These are phyloP conservation scores for Ceratocystis ficicola DNA, from an alignment of 2,329 filamentous ascomycete genomes.

Conservation along the genomic window DNA sequence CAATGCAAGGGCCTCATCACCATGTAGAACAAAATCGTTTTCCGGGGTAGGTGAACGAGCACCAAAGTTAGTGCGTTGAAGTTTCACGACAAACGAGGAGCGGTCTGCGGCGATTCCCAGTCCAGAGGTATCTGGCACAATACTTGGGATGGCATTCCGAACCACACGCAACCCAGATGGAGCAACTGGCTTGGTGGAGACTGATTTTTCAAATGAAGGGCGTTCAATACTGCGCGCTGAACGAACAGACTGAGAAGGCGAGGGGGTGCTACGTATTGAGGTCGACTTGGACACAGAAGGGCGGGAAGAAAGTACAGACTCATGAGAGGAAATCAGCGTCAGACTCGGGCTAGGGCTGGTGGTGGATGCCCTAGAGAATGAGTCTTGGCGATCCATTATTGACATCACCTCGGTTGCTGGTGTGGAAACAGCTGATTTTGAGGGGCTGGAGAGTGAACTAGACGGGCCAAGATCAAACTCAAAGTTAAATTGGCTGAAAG, in stretches of 20 bases:
- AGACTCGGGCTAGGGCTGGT: constrained; percentile 18
- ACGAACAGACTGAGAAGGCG: constrained; percentile 19
- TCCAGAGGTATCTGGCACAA: constrained; percentile 12
- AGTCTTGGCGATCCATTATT: constrained; percentile 5
- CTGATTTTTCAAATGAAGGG: constrained; percentile 19
- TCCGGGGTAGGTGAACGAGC: constrained; percentile 18
- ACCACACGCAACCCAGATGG: constrained; percentile 21
- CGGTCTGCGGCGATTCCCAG: constrained; percentile 7
- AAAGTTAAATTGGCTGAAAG: constrained; percentile 22
- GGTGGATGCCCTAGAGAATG: constrained; percentile 15
- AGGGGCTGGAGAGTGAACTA: not conserved
- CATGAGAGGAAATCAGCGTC: constrained; percentile 11
- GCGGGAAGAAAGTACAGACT: constrained; percentile 18
- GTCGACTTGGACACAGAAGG: constrained; percentile 17
- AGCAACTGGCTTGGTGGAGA: constrained; percentile 17
- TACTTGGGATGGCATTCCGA: constrained; percentile 18
- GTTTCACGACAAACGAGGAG: constrained; percentile 8
- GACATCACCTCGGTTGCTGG: constrained; percentile 8
- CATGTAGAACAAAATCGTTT: constrained; percentile 23
- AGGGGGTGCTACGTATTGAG: constrained; percentile 19
- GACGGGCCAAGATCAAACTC: constrained; percentile 19
- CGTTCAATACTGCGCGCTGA: constrained; percentile 19
- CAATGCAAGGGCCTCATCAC: constrained; percentile 30
- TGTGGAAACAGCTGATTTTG: not conserved
- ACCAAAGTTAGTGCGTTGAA: constrained; percentile 8